Percentiles rank a stretch among this genome's conserved stretches.
Conservation (phyloP, 2,329 filamentous ascomycete species). For the Cercospora sp. region DNA sequence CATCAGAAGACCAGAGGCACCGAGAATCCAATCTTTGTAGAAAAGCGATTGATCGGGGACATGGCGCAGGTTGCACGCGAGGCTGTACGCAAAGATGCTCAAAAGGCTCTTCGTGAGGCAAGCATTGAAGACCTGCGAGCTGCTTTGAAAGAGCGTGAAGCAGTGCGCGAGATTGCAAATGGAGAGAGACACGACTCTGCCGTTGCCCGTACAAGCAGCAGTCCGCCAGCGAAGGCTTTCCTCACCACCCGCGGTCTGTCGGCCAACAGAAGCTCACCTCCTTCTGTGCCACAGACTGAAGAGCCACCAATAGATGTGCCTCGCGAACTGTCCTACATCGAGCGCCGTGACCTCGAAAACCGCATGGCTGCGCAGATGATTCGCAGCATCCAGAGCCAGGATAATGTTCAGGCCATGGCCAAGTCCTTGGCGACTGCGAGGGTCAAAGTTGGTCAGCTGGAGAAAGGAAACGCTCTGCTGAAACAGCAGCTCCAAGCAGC, state of each 20-base stretch:
- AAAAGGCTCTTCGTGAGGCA: background rate
- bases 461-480: slow-evolving; percentile 18
- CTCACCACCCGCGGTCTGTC: background rate
- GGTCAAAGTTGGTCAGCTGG: slow-evolving; percentile 21
- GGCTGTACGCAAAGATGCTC: slow-evolving; percentile 1
- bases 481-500: slow-evolving; percentile 4
- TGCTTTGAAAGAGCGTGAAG: background rate
- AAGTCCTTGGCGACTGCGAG: slow-evolving; percentile 23
- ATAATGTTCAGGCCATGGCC: slow-evolving; percentile 22
- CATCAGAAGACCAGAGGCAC: slow-evolving; percentile 4
- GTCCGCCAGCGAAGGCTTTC: background rate
- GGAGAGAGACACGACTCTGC: background rate
- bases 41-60: slow-evolving; percentile 15
- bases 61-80: slow-evolving; percentile 14
- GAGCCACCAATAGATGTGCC: slow-evolving; percentile 20
- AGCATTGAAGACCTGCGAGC: background rate
- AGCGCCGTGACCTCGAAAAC: slow-evolving; percentile 24
- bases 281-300: background rate
- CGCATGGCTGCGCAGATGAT: slow-evolving; percentile 17
- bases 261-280: background rate
- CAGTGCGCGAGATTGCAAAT: background rate
- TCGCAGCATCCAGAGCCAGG: slow-evolving; percentile 16
- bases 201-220: background rate
- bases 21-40: slow-evolving; percentile 11
- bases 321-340: slow-evolving; percentile 26